phyloP scores from a whole-genome alignment of 345 rosid genomes.

The Physaria fendleri region DNA sequence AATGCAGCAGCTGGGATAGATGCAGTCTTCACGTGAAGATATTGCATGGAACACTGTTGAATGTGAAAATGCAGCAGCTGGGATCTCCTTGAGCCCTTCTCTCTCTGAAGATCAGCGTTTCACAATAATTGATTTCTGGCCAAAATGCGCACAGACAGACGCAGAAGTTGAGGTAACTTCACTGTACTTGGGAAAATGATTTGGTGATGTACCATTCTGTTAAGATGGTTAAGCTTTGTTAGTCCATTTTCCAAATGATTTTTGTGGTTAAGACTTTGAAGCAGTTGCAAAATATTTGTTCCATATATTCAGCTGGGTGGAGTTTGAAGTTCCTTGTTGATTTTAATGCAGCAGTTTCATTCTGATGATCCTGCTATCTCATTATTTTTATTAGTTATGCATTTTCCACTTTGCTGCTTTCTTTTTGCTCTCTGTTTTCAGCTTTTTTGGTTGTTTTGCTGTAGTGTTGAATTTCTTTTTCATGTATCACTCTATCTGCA shows the following conservation, averaged over 20 bases:
- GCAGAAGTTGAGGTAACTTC: slow-evolving; percentile 62
- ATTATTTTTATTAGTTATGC: not conserved
- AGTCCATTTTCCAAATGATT: not conserved
- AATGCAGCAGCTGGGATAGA: slow-evolving; percentile 59
- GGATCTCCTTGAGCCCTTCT: slow-evolving; percentile 67
- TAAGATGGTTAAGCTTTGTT: not conserved
- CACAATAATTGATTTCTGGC: slow-evolving; percentile 70
- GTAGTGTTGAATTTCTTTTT: not conserved
- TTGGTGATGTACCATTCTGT: not conserved
- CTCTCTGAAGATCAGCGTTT: slow-evolving; percentile 84
- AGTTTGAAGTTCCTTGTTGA: not conserved
- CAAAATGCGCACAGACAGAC: slow-evolving; percentile 61
- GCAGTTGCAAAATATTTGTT: not conserved
- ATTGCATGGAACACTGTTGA: slow-evolving; percentile 68
- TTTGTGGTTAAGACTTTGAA: not conserved
- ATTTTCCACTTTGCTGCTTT: not conserved
- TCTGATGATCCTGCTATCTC: not conserved
- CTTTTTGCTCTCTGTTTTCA: slow-evolving; percentile 3
- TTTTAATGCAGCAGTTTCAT: not conserved
- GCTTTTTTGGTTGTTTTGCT: not conserved
- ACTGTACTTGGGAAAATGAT: not conserved
- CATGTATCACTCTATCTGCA: slow-evolving; percentile 23
- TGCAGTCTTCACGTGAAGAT: slow-evolving; percentile 58
- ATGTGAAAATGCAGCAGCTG: slow-evolving; percentile 55
- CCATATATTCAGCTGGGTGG: not conserved